Base-by-base conservation (phyloP, 2,329 filamentous ascomycete species). In the Pseudogymnoascus sp. region DNA sequence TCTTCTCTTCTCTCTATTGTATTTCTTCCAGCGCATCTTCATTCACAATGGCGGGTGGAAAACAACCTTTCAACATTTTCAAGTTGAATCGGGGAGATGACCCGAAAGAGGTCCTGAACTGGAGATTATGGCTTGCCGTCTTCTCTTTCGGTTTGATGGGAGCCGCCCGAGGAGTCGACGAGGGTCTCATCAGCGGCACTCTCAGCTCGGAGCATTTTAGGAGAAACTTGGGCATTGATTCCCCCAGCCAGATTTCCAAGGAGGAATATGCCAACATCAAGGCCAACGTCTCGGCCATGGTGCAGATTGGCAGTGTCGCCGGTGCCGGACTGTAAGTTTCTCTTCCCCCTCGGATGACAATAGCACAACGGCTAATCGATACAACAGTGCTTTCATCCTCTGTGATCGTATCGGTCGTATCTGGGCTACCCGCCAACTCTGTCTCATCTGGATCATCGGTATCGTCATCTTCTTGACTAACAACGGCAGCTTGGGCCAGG, bases 251-350 rank as follows among this genome's bases (percentile, higher is more conserved):
- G 16, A 12, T 54, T 3, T 20, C 47, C 4, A 67, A 73, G 0
- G 75, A 79, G 3, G 78, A 82, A 54, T 76, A 81, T 69, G 85
- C 87, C 63, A 85, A 89, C 71, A 85, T 87, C 74, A 85, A 88
- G 73, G 85, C 81, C 66, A 92, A 92, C 72, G 87, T 92, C 61
- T 87, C 88, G 1, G 82, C 87, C 57, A 92, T 92, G 89, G 89
- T 92, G 0, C 89, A 91, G 73, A 84, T 91, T 67, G 89, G 89
- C 22, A 88, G 83, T 22, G 87, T 92, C 30, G 84, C 78, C 3
- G 89, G 89, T 43, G 86, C 88, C 30, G 77, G 90, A 32, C 79
- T 87, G 76, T 78, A 69, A 64, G 75, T 70, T 12, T 22, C 8
- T 18, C 8, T 39, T 4, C 2, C 14, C 25, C 22, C 59, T 8